phyloP scores from a whole-genome alignment of 768 basidiomycete genomes.

The Agaricus subrufescens region DNA sequence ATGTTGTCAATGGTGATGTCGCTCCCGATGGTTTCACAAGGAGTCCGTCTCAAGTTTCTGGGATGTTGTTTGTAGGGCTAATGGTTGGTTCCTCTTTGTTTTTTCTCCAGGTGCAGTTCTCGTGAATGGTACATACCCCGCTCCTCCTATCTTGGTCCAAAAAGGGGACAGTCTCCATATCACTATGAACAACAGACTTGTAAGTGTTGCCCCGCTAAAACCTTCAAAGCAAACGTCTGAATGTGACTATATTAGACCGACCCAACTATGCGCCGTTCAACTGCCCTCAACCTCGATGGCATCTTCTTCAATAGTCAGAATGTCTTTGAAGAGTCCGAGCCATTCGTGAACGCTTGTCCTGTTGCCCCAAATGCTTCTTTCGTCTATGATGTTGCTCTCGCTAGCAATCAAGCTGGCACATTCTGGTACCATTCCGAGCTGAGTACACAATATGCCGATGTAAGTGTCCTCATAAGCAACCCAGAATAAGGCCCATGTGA shows the following conservation, averaged over 20 bases:
- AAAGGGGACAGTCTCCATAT: constrained; percentile 37
- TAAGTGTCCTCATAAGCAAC: no score
- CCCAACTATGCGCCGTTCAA: constrained; percentile 25
- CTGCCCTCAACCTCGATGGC: constrained; percentile 20
- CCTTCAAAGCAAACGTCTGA: not conserved
- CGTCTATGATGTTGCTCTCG: constrained; percentile 21
- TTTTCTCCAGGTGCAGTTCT: not conserved
- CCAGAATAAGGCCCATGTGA: constrained; percentile 30
- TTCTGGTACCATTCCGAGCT: constrained; percentile 22
- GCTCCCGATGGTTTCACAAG: constrained; percentile 46
- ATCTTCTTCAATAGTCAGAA: constrained; percentile 19
- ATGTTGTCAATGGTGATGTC: constrained; percentile 36
- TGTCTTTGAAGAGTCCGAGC: constrained; percentile 20
- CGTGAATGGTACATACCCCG: constrained; percentile 18
- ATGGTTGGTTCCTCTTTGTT: no score
- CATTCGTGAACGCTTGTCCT: constrained; percentile 26
- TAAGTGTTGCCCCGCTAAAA: constrained; percentile 25
- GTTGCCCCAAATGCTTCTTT: constrained; percentile 24
- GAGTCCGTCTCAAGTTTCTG: constrained; percentile 1
- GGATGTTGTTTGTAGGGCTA: constrained; percentile 8
- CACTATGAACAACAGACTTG: constrained; percentile 39
- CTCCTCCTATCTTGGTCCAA: constrained; percentile 15
- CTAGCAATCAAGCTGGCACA: constrained; percentile 22
- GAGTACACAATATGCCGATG: constrained; percentile 13
- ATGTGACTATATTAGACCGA: constrained; percentile 23